Evolutionary conservation across 164 flowering plant species (phyloP), one percentile per base, ranked within the genome.

Genomic region (Umbilicus rupestris): DNA sequence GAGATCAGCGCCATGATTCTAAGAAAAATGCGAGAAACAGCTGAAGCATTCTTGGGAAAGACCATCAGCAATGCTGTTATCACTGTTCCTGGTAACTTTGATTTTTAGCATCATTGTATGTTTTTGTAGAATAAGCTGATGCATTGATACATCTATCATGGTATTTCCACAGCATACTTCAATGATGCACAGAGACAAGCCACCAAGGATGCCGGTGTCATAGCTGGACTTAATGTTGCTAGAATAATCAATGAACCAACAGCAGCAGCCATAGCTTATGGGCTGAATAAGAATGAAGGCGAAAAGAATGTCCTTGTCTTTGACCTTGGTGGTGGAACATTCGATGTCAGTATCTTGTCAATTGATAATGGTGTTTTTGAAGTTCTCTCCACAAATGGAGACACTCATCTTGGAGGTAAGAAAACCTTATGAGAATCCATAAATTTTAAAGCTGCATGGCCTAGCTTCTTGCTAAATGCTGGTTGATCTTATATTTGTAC

Each of bases 301-400:
- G 68, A 66, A 33, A 66, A 66, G 68, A 49, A 66, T 39, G 35
- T 66, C 39, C 68, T 66, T 31, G 68, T 66, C 4, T 66, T 66
- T 11, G 68, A 66, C 30, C 68, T 66, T 10, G 68, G 68, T 49
- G 68, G 68, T 28, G 68, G 68, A 8, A 66, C 68, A 7, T 66
- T 66, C 50, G 68, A 66, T 66, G 69, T 67, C 45, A 67, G 69
- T 55, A 39, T 67, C 10, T 39, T 67, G 69, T 35, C 63, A 12
- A 52, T 52, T 39, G 69, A 67, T 52, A 55, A 67, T 39, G 69
- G 69, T 12, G 69, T 50, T 15, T 66, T 52, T 39, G 68, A 66
- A 20, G 68, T 66, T 30, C 44, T 66, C 31, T 49, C 62, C 4
- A 66, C 68, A 8, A 66, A 52, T 46, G 69, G 62, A 1, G 63